A percentile compares a stretch with the other conserved stretches of the same genome.
phyloP scores from a whole-genome alignment of 2,329 filamentous ascomycete genomes.

The Scopulariopsis brevicaulis region DNA sequence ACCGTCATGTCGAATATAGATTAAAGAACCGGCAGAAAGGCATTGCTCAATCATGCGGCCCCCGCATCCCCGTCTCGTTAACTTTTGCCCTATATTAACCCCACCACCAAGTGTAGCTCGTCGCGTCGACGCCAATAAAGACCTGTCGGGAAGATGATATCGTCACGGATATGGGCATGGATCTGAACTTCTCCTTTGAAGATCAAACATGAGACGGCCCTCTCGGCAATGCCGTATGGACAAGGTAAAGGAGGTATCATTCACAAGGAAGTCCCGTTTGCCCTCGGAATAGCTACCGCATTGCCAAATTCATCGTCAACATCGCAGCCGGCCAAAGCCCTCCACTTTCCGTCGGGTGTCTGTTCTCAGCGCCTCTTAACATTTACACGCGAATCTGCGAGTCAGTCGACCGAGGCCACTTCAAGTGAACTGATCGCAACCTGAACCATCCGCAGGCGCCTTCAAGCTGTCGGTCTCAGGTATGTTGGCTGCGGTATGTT shows the following conservation, averaged over 20 bases:
- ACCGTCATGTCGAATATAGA: background rate
- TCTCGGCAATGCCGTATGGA: background rate
- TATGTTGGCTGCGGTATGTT: background rate
- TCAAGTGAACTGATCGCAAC: background rate
- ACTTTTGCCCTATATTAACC: background rate
- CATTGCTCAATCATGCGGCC: background rate
- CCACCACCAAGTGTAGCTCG: background rate
- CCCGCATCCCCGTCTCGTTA: background rate
- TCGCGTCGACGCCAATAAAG: background rate
- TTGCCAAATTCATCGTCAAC: too few species aligned
- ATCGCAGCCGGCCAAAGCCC: too few species aligned
- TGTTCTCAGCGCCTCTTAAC: background rate
- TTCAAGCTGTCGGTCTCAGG: background rate
- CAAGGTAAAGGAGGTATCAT: background rate
- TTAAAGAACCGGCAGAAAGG: conserved; percentile 1
- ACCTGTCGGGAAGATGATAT: background rate
- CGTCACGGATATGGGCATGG: background rate
- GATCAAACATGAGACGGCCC: background rate
- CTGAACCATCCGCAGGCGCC: background rate
- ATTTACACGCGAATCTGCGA: background rate
- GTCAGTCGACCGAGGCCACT: background rate
- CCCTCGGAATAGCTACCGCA: too few species aligned
- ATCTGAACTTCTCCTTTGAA: background rate
- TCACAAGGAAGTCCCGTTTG: background rate
- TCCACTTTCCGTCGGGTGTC: background rate